Percentiles rank a stretch among this genome's conserved stretches.
These are phyloP conservation scores for Pleurotus tuber-regium DNA, from an alignment of 768 basidiomycete genomes.

Conservation along the genomic window DNA sequence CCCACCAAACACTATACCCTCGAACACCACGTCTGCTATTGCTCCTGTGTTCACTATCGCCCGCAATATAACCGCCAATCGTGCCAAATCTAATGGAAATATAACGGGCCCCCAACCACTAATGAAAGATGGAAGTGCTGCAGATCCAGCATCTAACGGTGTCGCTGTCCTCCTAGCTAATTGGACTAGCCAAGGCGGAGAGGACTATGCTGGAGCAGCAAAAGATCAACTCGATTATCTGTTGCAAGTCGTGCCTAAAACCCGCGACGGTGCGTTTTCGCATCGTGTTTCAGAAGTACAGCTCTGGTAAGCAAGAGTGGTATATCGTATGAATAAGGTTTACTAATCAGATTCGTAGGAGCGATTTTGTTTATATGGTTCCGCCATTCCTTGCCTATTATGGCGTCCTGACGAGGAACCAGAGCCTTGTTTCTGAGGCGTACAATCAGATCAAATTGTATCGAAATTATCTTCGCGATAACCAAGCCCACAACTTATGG, in stretches of 20 bases:
- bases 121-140: conserved; percentile 54
- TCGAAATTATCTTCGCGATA: conserved; percentile 59
- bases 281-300: conserved; percentile 55
- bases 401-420: conserved; percentile 58
- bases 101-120: conserved; percentile 56
- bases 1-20: conserved; percentile 32
- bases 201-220: conserved; percentile 64
- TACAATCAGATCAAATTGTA: conserved; percentile 75
- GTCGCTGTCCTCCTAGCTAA: conserved; percentile 61
- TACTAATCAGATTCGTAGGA: conserved; percentile 39
- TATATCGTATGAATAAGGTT: background rate
- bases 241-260: conserved; percentile 53
- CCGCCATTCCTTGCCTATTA: conserved; percentile 88
- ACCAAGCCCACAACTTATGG: conserved; percentile 57
- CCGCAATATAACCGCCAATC: conserved; percentile 43
- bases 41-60: conserved; percentile 59
- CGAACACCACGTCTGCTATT: conserved; percentile 29
- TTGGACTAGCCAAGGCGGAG: conserved; percentile 42
- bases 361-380: conserved; percentile 82
- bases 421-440: conserved; percentile 57
- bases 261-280: conserved; percentile 77
- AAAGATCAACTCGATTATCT: conserved; percentile 64
- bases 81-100: conserved; percentile 39
- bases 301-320: background rate
- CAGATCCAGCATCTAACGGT: conserved; percentile 81